phyloP scores from a whole-genome alignment of 2,329 filamentous ascomycete species.

The Pseudocercospora crystallina region DNA sequence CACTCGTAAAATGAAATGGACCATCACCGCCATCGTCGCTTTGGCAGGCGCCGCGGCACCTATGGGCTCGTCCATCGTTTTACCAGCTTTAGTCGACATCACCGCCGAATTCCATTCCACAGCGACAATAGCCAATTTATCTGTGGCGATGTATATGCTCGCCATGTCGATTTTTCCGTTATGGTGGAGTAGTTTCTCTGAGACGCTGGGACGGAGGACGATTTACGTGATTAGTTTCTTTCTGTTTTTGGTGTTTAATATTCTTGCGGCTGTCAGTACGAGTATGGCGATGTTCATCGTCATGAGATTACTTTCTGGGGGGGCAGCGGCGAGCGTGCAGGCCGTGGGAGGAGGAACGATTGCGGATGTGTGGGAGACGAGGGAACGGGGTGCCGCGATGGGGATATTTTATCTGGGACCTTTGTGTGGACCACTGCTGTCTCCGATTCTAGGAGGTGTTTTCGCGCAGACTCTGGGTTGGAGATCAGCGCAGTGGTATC shows the following conservation, averaged over 20 bases:
- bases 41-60: constrained; percentile 75
- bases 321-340: constrained; percentile 76
- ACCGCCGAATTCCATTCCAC: constrained; percentile 61
- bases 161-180: constrained; percentile 77
- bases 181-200: constrained; percentile 84
- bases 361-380: constrained; percentile 74
- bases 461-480: constrained; percentile 69
- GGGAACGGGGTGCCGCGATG: constrained; percentile 76
- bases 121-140: constrained; percentile 69
- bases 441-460: constrained; percentile 74
- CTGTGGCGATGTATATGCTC: constrained; percentile 78
- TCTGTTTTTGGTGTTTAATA: constrained; percentile 69
- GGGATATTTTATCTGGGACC: constrained; percentile 79
- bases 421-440: constrained; percentile 69
- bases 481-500: constrained; percentile 77
- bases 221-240: constrained; percentile 75
- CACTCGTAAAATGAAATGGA: constrained; percentile 74
- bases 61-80: constrained; percentile 80
- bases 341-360: constrained; percentile 82
- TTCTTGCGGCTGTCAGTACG: constrained; percentile 66
- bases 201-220: constrained; percentile 67
- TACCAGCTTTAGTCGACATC: constrained; percentile 69
- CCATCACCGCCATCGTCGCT: constrained; percentile 74
- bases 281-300: constrained; percentile 75
- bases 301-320: constrained; percentile 72